Base-by-base conservation (phyloP, 2,329 filamentous ascomycete genomes). In the Fusarium sacchari region DNA sequence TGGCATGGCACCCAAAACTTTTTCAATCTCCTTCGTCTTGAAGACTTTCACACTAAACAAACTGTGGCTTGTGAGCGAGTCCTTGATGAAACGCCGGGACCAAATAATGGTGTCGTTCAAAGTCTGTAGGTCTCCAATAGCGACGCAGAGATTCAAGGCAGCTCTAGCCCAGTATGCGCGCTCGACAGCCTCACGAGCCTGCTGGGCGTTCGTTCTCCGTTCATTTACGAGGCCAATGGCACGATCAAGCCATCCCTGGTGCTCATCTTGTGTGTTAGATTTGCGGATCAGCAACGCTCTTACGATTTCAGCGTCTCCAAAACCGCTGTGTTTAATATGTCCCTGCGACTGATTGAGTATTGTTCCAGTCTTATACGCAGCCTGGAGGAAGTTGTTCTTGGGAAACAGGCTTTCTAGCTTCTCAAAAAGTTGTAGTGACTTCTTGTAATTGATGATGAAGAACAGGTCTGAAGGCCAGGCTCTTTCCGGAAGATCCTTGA, bases 61-160 rank as follows among this genome's bases (percentile, higher is more conserved):
- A 4, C 60, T 55, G 2, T 26, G 55, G 3, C 67, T 55, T 0
- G 72, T 66, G 4, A 72, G 44, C 2, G 69, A 37, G 39, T 81
- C 80, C 26, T 78, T 80, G 56, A 78, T 76, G 46, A 79, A 82
- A 3, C 80, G 77, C 7, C 71, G 68, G 2, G 78, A 77, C 81
- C 80, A 82, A 0, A 69, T 26, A 6, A 80, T 36, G 2, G 76
- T 77, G 9, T 78, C 74, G 10, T 60, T 56, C 6, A 81, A 50
- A 0, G 74, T 49, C 7, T 76, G 71, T 6, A 79, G 28, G 24
- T 79, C 76, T 5, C 76, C 76, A 4, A 67, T 46, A 7, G 79
- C 79, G 6, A 81, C 70, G 13, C 72, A 76, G 2, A 82, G 70
- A 32, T 72, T 71, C 22, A 82, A 28, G 1, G 81, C 75, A 13